phyloP scores from a whole-genome alignment of 768 basidiomycete species.

The Macrolepiota albuminosa region DNA sequence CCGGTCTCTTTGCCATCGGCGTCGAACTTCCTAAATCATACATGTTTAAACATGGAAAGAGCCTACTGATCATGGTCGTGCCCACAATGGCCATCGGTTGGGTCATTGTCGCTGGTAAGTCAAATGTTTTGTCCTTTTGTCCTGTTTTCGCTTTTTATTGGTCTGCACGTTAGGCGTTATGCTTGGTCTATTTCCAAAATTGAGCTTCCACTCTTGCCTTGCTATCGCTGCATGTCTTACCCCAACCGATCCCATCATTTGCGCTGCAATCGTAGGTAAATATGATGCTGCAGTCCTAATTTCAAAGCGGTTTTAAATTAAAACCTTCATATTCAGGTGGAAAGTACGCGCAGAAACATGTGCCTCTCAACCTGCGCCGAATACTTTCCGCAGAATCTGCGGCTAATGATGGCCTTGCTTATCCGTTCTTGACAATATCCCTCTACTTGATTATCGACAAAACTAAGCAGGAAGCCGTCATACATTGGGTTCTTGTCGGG shows the following conservation, averaged over 20 bases:
- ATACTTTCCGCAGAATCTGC: conserved; percentile 88
- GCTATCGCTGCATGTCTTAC: conserved; percentile 89
- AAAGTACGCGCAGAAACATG: conserved; percentile 63
- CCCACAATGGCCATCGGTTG: conserved; percentile 86
- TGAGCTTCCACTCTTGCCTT: conserved; percentile 71
- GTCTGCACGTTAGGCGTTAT: conserved; percentile 45
- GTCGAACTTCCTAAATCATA: conserved; percentile 89
- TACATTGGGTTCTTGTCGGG: conserved; percentile 83
- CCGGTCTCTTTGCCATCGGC: conserved; percentile 92
- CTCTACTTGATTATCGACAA: conserved; percentile 80
- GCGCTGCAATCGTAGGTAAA: conserved; percentile 73
- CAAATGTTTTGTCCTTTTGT: background rate
- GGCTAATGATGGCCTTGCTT: conserved; percentile 93
- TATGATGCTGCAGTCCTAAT: background rate
- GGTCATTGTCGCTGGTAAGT: conserved; percentile 66
- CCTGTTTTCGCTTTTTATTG: background rate
- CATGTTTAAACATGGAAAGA: conserved; percentile 72
- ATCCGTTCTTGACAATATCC: conserved; percentile 85
- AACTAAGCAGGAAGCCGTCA: conserved; percentile 57
- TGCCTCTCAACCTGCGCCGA: conserved; percentile 71
- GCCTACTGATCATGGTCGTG: conserved; percentile 64
- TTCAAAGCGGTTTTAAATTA: background rate
- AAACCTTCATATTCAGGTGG: conserved; percentile 41
- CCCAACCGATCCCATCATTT: conserved; percentile 93
- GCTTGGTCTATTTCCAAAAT: conserved; percentile 62